Conservation (phyloP, 2,329 filamentous ascomycete genomes). For the Aureobasidium sp. region DNA sequence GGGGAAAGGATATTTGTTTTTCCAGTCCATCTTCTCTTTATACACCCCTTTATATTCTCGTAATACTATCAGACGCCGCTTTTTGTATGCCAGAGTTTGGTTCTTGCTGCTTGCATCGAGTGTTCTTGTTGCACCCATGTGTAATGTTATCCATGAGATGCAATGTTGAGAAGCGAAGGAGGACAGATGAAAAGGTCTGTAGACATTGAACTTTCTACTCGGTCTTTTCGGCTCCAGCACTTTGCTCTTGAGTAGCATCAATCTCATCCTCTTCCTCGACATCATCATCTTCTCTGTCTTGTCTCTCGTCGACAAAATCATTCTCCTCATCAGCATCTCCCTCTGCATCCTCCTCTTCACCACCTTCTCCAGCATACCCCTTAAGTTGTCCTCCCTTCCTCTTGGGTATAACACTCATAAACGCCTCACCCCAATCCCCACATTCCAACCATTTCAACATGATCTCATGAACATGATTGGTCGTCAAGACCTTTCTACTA, state of each 20-base stretch:
- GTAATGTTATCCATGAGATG: no score
- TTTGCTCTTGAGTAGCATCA: background rate
- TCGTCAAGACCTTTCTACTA: slow-evolving; percentile 86
- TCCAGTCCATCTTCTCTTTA: no score
- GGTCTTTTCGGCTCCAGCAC: background rate
- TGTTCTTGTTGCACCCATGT: no score
- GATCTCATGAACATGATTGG: slow-evolving; percentile 97
- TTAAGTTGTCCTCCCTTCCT: slow-evolving; percentile 74
- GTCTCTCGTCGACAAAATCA: slow-evolving; percentile 4
- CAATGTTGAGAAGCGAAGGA: no score
- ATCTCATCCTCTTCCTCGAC: slow-evolving; percentile 14
- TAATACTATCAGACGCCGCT: no score
- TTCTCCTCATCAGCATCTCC: slow-evolving; percentile 22
- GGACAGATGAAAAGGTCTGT: no score
- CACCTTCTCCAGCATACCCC: slow-evolving; percentile 24
- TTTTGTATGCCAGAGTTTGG: no score
- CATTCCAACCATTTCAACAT: slow-evolving; percentile 94
- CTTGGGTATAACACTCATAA: slow-evolving; percentile 88
- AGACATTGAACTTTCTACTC: background rate
- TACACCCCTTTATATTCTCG: no score
- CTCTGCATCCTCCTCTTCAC: slow-evolving; percentile 24
- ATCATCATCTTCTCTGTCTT: background rate
- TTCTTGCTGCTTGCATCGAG: no score
- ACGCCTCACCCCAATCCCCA: slow-evolving; percentile 92
- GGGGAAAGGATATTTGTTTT: no score